Base-by-base conservation (phyloP, 371 early-diverging fungal genomes). In the Mycotypha africana region DNA sequence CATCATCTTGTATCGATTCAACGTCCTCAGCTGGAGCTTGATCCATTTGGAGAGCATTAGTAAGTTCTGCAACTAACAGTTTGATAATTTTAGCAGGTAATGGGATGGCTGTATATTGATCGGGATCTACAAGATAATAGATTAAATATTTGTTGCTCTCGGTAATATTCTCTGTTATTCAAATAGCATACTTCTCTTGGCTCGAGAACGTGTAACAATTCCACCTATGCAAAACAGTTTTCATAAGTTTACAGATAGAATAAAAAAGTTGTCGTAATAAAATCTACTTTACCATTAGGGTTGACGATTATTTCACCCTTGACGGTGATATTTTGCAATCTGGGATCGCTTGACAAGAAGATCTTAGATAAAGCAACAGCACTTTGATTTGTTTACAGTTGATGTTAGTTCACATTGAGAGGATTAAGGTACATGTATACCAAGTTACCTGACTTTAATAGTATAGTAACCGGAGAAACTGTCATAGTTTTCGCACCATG, bases 81-180 rank as follows among this genome's bases (percentile, higher is more conserved):
- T 86, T 88, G 40, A 94, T 58, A 10, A 91, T 90, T 68, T 92
- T 93, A 42, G 77, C 81, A 3, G 84, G 70, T 33, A 91, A 83
- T 4, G 91, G 82, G 24, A 93, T 76, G 20, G 71, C 62, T 3
- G 84, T 84, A 64, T 80, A 93, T 45, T 88, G 84, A 30, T 91
- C 89, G 23, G 89, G 88, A 30, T 76, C 87, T 88, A 67, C 14
- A 37, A 26, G 8, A 33, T n/a, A 34, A 26, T n/a, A n/a, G n/a
- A n/a, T n/a, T n/a, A n/a, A n/a, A n/a, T n/a, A n/a, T n/a, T n/a
- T n/a, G n/a, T n/a, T n/a, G n/a, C n/a, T n/a, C n/a, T n/a, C n/a
- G n/a, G n/a, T n/a, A n/a, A n/a, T n/a, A 28, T 6, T 28, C 30
- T 28, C 30, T 12, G 21, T 9, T 35, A n/a, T 6, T 35, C 6